A percentile compares a stretch with the other conserved stretches of the same genome.
Conservation (phyloP, 306 rosid species). For the Chamaecrista fasciculata region DNA sequence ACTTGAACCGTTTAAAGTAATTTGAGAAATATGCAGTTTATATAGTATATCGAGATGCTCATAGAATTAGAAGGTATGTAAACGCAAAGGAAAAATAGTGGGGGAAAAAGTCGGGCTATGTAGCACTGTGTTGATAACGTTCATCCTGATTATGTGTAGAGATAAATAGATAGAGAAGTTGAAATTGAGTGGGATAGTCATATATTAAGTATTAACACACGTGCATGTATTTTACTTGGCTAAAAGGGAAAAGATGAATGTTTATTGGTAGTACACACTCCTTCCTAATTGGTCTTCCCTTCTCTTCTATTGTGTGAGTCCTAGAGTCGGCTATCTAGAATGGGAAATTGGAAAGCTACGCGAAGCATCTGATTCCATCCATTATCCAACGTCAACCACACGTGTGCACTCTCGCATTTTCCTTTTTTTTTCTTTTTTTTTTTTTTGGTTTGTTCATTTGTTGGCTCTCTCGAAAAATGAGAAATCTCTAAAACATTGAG, state of each 20-base stretch:
- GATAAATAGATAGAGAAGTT: neutral
- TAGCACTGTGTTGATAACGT: neutral
- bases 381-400: slow-evolving; percentile 8
- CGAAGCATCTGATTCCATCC: slow-evolving; percentile 30
- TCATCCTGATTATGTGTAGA: too few relatives aligned
- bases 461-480: neutral
- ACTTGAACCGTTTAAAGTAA: neutral
- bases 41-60: neutral
- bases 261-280: neutral
- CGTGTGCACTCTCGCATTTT: slow-evolving; percentile 23
- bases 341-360: neutral
- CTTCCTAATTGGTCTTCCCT: too few relatives aligned
- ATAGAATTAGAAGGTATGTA: neutral
- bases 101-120: neutral
- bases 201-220: neutral
- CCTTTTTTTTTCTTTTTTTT: too few relatives aligned
- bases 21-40: neutral
- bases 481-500: neutral
- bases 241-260: neutral
- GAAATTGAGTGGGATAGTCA: neutral
- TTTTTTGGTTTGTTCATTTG: neutral
- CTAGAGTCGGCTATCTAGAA: neutral
- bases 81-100: neutral
- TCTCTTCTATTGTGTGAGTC: neutral
- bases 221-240: neutral